Evolutionary conservation across 768 basidiomycete genomes (phyloP), one percentile per base, ranked within the genome.

Genomic region (Kwoniella sp.): DNA sequence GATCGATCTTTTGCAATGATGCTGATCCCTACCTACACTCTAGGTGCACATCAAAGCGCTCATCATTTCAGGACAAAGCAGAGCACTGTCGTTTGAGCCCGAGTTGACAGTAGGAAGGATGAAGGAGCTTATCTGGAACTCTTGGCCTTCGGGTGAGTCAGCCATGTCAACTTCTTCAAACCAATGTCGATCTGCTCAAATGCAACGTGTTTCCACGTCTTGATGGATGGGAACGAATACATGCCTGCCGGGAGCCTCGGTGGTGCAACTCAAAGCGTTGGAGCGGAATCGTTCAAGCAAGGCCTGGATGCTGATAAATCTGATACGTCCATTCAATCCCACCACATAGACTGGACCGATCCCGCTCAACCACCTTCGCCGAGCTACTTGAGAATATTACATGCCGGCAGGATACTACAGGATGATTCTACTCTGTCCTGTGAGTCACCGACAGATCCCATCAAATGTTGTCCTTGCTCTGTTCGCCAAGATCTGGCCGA

Each of bases 51-150:
- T 80, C 28, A 67, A 73, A 55, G 78, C 73, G 5, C 63, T 80
- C 2, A 61, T 80, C 55, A 80, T 80, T 54, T 75, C 73, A 25
- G 78, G 77, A 17, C 78, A 80, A 56, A 75, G 68, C 30, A 76
- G 77, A 67, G 64, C 75, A 9, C 74, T 76, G 60, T 67, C 73
- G 8, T 80, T 79, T 55, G 77, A 79, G 55, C 77, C 77, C 11
- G 73, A 77, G 58, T 65, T 71, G 13, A 76, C 76, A 7, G 72
- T 80, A 5, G 77, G 77, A 1, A 55, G 76, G n/a, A 71, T 75
- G 67, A 67, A 67, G 48, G 69, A 70, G 58, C 41, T 66, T 9
- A 61, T 66, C 13, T 67, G 69, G 65, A 66, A 59, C 29, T 63
- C 69, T 29, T 70, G 69, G 69, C 63, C 63, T n/a, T 65, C 63